phyloP scores from a whole-genome alignment of 2,329 filamentous ascomycete genomes.

The Hymenoscyphus infarciens region DNA sequence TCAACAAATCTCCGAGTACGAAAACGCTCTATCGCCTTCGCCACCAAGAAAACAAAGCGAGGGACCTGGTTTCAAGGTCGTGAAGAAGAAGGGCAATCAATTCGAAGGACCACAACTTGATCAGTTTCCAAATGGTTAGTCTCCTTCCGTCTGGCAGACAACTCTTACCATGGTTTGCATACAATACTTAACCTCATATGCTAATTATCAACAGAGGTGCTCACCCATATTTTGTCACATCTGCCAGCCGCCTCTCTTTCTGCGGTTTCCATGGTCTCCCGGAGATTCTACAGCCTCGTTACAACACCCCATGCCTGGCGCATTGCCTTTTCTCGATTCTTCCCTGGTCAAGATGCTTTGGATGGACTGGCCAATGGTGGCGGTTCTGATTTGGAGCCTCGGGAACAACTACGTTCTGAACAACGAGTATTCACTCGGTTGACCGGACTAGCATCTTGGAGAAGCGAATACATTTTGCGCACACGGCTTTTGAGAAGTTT shows the following conservation, averaged over 20 bases:
- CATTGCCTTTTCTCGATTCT: constrained; percentile 86
- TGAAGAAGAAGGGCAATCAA: constrained; percentile 41
- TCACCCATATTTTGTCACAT: constrained; percentile 89
- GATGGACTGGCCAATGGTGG: constrained; percentile 36
- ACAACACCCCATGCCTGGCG: constrained; percentile 93
- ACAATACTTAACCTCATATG: constrained; percentile 8
- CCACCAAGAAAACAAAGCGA: constrained; percentile 41
- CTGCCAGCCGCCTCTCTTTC: constrained; percentile 81
- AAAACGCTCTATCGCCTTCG: constrained; percentile 52
- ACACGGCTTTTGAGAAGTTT: constrained; percentile 81
- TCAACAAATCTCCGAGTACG: constrained; percentile 56
- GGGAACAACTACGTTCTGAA: constrained; percentile 63
- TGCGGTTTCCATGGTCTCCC: constrained; percentile 79
- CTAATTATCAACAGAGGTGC: constrained; percentile 62
- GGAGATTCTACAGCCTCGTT: constrained; percentile 79
- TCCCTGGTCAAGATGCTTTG: constrained; percentile 68
- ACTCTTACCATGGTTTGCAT: neutral
- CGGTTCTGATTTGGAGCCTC: constrained; percentile 44
- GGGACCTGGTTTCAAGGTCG: constrained; percentile 52
- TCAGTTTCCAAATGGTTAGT: constrained; percentile 76
- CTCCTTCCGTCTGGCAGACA: neutral
- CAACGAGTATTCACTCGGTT: constrained; percentile 78
- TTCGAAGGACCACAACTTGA: constrained; percentile 31
- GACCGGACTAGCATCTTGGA: constrained; percentile 83
- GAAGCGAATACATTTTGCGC: constrained; percentile 89